These are phyloP conservation scores for Nyctanthes arbortristis DNA, from an alignment of 257 asterid genomes.

Conservation along the genomic window DNA sequence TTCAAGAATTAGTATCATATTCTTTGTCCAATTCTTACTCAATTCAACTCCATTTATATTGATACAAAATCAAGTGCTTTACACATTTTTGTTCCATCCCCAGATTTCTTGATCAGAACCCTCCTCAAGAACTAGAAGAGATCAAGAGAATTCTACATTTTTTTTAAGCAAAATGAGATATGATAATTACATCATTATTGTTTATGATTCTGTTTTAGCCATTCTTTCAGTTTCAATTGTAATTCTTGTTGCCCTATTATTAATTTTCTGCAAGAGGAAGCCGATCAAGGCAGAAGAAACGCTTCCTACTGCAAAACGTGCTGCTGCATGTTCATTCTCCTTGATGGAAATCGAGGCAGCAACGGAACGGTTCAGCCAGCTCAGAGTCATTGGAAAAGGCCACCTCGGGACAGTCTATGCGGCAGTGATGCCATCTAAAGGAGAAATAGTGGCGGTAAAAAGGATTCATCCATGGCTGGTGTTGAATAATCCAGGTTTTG, in stretches of 20 bases:
- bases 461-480: conserved; percentile 72
- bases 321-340: conserved; percentile 41
- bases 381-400: conserved; percentile 73
- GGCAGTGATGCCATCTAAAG: conserved; percentile 58
- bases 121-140: neutral
- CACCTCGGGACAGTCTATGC: conserved; percentile 73
- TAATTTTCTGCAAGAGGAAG: conserved; percentile 48
- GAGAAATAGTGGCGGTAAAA: conserved; percentile 69
- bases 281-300: conserved; percentile 29
- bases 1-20: no score
- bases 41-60: conserved; percentile 7
- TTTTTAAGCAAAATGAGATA: conserved; percentile 44
- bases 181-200: conserved; percentile 25
- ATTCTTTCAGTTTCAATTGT: conserved; percentile 38
- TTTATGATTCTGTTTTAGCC: conserved; percentile 39
- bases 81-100: neutral
- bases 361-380: conserved; percentile 77
- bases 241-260: conserved; percentile 36
- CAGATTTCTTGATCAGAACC: neutral
- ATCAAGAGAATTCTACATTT: neutral
- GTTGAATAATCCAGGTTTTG: conserved; percentile 70
- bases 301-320: conserved; percentile 36
- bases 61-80: conserved; percentile 7
- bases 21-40: neutral
- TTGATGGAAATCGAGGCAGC: conserved; percentile 78